A percentile compares a stretch with the other conserved stretches of the same genome.
phyloP scores from a whole-genome alignment of 2,329 filamentous ascomycete genomes.

The Didymella exigua region DNA sequence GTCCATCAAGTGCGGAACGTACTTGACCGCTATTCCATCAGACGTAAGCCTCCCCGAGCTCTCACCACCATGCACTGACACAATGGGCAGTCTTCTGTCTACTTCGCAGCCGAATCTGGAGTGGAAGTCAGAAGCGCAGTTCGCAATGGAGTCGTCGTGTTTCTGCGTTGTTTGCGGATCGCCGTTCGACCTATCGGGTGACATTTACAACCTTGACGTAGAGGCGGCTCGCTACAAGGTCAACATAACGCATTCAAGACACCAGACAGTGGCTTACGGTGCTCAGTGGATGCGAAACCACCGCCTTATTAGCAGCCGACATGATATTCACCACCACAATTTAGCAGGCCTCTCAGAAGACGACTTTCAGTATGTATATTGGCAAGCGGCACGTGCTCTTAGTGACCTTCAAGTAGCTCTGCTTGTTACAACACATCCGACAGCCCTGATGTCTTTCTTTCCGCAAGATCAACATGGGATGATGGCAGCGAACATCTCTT shows the following conservation, averaged over 20 bases:
- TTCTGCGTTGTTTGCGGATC: constrained; percentile 38
- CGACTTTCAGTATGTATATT: constrained; percentile 9
- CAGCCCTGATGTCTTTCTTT: constrained; percentile 25
- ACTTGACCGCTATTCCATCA: not conserved
- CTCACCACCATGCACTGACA: not conserved
- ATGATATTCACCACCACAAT: constrained; percentile 10
- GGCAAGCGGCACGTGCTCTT: not conserved
- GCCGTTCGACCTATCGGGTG: constrained; percentile 32
- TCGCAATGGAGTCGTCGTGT: constrained; percentile 29
- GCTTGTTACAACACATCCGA: constrained; percentile 17
- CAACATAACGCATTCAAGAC: not conserved
- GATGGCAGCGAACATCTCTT: constrained; percentile 22
- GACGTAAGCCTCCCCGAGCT: not conserved
- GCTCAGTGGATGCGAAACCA: constrained; percentile 34
- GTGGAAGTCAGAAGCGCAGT: constrained; percentile 26
- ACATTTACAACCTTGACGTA: constrained; percentile 28
- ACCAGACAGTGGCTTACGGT: not conserved
- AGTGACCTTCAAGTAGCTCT: not conserved
- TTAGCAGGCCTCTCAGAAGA: constrained; percentile 5
- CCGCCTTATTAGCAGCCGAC: constrained; percentile 26
- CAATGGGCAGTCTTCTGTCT: constrained; percentile 25
- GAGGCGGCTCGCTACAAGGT: constrained; percentile 25
- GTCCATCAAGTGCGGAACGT: not conserved
- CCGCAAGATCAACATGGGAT: constrained; percentile 22
- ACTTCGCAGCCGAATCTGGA: constrained; percentile 10